phyloP scores from a whole-genome alignment of 345 rosid species.

The Moringa oleifera region DNA sequence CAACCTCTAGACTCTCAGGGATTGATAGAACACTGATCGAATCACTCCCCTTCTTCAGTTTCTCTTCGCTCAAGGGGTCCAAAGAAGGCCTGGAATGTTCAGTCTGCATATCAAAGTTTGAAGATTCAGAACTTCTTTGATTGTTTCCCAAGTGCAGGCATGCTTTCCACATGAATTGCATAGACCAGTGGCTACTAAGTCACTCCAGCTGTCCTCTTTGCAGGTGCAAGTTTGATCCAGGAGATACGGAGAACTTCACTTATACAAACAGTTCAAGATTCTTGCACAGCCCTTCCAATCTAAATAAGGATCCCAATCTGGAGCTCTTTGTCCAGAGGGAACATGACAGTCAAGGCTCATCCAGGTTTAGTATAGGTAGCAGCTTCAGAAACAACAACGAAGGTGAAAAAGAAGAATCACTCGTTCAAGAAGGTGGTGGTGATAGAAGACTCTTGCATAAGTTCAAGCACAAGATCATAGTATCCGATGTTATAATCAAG shows the following conservation, averaged over 20 bases:
- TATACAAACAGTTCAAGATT: constrained; percentile 56
- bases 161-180: constrained; percentile 82
- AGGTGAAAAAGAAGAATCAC: constrained; percentile 18
- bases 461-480: constrained; percentile 59
- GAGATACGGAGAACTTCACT: constrained; percentile 43
- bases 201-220: constrained; percentile 93
- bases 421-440: constrained; percentile 19
- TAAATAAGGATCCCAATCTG: constrained; percentile 39
- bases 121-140: constrained; percentile 64
- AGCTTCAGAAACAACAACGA: constrained; percentile 58
- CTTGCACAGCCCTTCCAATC: constrained; percentile 37
- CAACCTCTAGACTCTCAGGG: no score
- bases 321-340: constrained; percentile 69
- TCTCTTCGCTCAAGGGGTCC: constrained; percentile 70
- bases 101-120: constrained; percentile 82
- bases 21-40: constrained; percentile 67
- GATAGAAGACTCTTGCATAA: constrained; percentile 35
- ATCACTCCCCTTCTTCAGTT: constrained; percentile 83
- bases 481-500: constrained; percentile 67
- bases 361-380: constrained; percentile 63
- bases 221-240: constrained; percentile 45
- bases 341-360: constrained; percentile 47
- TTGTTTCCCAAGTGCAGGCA: constrained; percentile 79
- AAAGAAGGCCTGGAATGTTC: constrained; percentile 81
- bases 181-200: constrained; percentile 85